These are phyloP conservation scores for Colletotrichum magnum DNA, from an alignment of 2,329 filamentous ascomycete genomes.

Conservation along the genomic window DNA sequence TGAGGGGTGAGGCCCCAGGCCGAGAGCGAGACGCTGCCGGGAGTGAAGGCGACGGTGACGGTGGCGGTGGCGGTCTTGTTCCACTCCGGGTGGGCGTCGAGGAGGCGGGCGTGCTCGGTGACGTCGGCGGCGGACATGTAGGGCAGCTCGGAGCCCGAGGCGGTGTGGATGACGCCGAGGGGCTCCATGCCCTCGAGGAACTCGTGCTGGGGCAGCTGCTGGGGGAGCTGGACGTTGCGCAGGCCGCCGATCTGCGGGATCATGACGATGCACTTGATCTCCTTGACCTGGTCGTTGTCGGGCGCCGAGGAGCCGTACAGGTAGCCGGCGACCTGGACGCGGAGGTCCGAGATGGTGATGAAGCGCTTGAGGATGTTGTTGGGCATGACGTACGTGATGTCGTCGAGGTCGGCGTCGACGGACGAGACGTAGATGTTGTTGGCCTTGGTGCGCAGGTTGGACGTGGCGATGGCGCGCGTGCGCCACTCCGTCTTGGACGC, in stretches of 20 bases:
- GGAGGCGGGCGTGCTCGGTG: conserved; percentile 91
- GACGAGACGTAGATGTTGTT: conserved; percentile 99
- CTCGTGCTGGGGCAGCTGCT: conserved; percentile 92
- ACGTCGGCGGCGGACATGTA: conserved; percentile 98
- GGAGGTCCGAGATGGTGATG: conserved; percentile 96
- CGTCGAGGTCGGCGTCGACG: conserved; percentile 91
- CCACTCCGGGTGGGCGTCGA: conserved; percentile 83
- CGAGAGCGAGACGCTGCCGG: conserved; percentile 93
- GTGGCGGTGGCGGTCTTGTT: conserved; percentile 92
- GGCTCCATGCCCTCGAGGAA: conserved; percentile 90
- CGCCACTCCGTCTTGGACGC: conserved; percentile 99
- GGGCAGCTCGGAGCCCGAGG: conserved; percentile 92
- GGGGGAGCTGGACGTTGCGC: conserved; percentile 90
- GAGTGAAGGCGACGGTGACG: conserved; percentile 96
- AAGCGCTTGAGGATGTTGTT: conserved; percentile 99
- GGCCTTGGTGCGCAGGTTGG: conserved; percentile 90
- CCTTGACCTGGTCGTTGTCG: conserved; percentile 97
- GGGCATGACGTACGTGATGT: conserved; percentile 97
- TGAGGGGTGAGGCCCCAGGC: conserved; percentile 93
- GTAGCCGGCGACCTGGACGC: conserved; percentile 96
- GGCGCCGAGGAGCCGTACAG: conserved; percentile 93
- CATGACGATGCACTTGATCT: conserved; percentile 97
- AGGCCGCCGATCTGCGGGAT: conserved; percentile 96
- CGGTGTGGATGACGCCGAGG: conserved; percentile 94
- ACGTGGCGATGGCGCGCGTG: conserved; percentile 95